phyloP scores from a whole-genome alignment of 2,329 filamentous ascomycete species.

The Coniochaeta sp. region DNA sequence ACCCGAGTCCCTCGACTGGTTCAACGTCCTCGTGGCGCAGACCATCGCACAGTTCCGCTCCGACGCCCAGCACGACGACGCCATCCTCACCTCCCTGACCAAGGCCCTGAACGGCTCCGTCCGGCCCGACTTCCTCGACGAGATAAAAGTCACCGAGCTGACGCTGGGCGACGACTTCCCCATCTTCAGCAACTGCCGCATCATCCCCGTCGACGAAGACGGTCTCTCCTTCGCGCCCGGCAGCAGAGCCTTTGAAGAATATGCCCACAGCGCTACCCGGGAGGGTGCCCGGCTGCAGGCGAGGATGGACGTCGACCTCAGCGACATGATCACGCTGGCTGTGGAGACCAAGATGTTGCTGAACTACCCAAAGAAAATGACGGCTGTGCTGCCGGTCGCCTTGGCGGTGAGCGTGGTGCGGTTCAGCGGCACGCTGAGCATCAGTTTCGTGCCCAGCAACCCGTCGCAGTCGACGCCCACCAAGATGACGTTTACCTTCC shows the following conservation, averaged over 20 bases:
- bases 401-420: conserved; percentile 85
- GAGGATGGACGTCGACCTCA: conserved; percentile 92
- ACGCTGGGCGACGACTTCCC: conserved; percentile 95
- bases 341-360: conserved; percentile 90
- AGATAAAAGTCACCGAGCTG: conserved; percentile 89
- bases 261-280: conserved; percentile 39
- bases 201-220: conserved; percentile 85
- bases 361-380: conserved; percentile 87
- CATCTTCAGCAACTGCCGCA: conserved; percentile 95
- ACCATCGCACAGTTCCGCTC: conserved; percentile 92
- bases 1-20: conserved; percentile 96
- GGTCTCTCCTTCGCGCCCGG: conserved; percentile 49
- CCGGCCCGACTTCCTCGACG: conserved; percentile 85
- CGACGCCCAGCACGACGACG: conserved; percentile 86
- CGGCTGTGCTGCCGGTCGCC: conserved; percentile 85
- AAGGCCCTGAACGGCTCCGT: conserved; percentile 79
- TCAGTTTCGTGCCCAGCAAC: conserved; percentile 81
- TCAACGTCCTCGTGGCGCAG: conserved; percentile 94
- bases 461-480: conserved; percentile 65
- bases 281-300: conserved; percentile 78
- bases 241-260: conserved; percentile 34
- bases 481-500: conserved; percentile 89
- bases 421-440: conserved; percentile 89
- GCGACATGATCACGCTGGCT: conserved; percentile 90
- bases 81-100: conserved; percentile 77